Conservation (phyloP, 441 rosid genomes). For the Eruca vesicaria region DNA sequence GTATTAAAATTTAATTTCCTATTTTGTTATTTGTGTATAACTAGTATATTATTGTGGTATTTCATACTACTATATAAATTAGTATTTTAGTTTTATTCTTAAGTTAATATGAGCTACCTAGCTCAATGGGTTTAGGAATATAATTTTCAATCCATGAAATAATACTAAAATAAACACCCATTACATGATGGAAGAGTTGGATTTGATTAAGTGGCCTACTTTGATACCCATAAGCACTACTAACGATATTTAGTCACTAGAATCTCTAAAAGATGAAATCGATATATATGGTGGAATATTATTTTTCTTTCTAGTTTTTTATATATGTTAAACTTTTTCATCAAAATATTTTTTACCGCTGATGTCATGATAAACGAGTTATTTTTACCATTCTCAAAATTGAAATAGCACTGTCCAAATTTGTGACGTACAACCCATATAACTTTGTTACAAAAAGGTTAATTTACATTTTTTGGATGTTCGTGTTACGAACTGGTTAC, state of each 20-base stretch:
- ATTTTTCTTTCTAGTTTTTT: background rate
- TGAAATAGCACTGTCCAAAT: background rate
- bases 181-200: background rate
- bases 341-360: background rate
- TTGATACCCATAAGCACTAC: constrained; percentile 28
- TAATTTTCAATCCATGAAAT: background rate
- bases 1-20: too few relatives aligned
- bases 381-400: background rate
- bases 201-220: constrained; percentile 21
- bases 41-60: too few relatives aligned
- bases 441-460: background rate
- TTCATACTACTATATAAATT: too few relatives aligned
- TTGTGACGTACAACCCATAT: background rate
- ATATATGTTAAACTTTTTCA: background rate
- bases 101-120: background rate
- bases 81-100: too few relatives aligned
- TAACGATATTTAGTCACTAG: constrained; percentile 13
- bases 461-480: constrained; percentile 9
- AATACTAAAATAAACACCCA: background rate
- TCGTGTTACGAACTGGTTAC: too few relatives aligned
- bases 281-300: background rate
- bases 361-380: background rate
- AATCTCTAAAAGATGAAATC: constrained; percentile 6
- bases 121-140: background rate
- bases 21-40: too few relatives aligned